These are phyloP conservation scores for Turritis glabra DNA, from an alignment of 345 rosid genomes.

Conservation along the genomic window DNA sequence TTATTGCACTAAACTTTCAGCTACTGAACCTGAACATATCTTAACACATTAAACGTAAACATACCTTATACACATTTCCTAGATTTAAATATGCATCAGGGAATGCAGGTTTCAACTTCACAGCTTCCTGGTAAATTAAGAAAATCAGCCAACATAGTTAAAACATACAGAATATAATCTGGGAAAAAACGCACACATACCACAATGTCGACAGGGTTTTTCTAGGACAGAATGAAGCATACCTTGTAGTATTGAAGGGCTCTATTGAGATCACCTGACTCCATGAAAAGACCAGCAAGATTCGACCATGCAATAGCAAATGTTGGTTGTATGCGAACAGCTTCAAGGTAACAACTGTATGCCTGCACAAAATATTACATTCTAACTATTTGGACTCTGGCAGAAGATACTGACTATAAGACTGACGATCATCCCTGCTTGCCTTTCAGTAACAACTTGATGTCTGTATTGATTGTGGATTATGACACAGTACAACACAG, in stretches of 20 bases:
- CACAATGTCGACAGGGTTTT: background rate
- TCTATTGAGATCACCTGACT: constrained; percentile 88
- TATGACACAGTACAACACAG: constrained; percentile 65
- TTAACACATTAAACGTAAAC: constrained; percentile 34
- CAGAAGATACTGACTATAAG: constrained; percentile 75
- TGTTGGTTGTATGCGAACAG: constrained; percentile 90
- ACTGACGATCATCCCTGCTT: constrained; percentile 80
- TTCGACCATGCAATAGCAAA: constrained; percentile 99
- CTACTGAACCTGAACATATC: constrained; percentile 33
- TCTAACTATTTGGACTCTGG: constrained; percentile 70
- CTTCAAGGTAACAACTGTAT: constrained; percentile 93
- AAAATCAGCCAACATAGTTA: constrained; percentile 14
- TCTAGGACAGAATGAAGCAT: constrained; percentile 25
- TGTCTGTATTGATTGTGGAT: constrained; percentile 69
- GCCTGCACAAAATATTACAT: constrained; percentile 94
- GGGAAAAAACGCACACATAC: background rate
- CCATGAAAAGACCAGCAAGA: constrained; percentile 99
- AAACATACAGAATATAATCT: constrained; percentile 2
- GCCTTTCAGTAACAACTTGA: constrained; percentile 68
- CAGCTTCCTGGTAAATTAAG: constrained; percentile 75
- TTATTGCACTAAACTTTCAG: constrained; percentile 35
- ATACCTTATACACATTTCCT: constrained; percentile 97
- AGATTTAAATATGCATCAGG: constrained; percentile 96
- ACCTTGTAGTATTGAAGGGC: constrained; percentile 98
- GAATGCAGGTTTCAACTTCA: constrained; percentile 83